Evolutionary conservation across 306 rosid genomes (phyloP).

Genomic region (Glycine tomentella): DNA sequence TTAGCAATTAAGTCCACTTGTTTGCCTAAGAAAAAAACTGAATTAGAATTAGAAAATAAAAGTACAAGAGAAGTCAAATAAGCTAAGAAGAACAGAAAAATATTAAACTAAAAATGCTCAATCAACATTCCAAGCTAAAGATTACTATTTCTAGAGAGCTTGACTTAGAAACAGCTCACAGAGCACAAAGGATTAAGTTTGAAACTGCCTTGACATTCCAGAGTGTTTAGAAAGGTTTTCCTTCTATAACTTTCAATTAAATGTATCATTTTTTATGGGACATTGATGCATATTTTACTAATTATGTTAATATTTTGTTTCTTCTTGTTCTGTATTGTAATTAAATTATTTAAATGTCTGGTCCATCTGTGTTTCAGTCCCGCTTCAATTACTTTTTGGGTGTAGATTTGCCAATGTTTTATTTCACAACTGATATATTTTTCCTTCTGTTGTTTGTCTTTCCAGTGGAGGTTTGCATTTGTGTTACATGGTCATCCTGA

Average conservation of each 20-base stretch:
- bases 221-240: slow-evolving; percentile 62
- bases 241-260: slow-evolving; percentile 48
- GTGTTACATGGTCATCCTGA: slow-evolving; percentile 82
- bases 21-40: no score
- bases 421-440: neutral
- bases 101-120: no score
- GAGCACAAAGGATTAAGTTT: slow-evolving; percentile 86
- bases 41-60: no score
- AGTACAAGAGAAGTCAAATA: no score
- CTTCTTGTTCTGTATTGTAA: no score
- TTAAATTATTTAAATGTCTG: no score
- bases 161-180: slow-evolving; percentile 78
- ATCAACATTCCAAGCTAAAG: slow-evolving; percentile 65
- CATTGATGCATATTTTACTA: no score
- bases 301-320: no score
- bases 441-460: neutral
- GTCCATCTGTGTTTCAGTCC: no score
- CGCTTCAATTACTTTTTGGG: no score
- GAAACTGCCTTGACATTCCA: slow-evolving; percentile 54
- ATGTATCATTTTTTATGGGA: slow-evolving; percentile 27
- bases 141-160: slow-evolving; percentile 92
- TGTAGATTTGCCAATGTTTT: neutral
- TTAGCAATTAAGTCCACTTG: no score
- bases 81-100: no score
- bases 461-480: slow-evolving; percentile 91